Evolutionary conservation across 192 early-diverging fungal genomes (phyloP), one percentile per base, ranked within the genome.

Genomic region (Jimgerdemannia flammicorona): DNA sequence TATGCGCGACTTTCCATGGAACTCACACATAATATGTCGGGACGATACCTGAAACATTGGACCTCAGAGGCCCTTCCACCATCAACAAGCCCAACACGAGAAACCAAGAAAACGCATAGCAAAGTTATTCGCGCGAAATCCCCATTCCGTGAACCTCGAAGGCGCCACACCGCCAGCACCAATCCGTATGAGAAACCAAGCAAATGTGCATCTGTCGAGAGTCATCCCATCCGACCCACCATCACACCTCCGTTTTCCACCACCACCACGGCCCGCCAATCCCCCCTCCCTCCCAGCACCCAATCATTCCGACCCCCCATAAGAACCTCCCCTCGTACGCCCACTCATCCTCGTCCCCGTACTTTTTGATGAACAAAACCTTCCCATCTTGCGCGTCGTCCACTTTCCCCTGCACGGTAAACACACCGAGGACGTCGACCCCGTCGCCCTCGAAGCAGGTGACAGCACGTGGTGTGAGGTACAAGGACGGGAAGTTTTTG

Each of bases 191-290:
- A 29, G 29, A 29, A 29, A 29, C 29, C 29, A 29, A 29, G 29
- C 29, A 29, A 29, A 29, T 29, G 29, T 29, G 29, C 29, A 29
- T 29, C 0, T 29, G 29, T 29, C 29, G 29, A 1, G 29, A 29
- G 29, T 29, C 29, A 29, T 29, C 29, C 29, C 29, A 29, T 29
- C 29, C 29, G 29, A 29, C 29, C 64, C 64, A 65, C 67, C 67
- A 68, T 68, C 19, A 68, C 9, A 4, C 74, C 44, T 69, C 63
- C 7, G 71, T 59, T 70, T 78, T 78, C 80, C 80, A 82, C 68
- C 78, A 71, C 80, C 80, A 82, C 76, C 76, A 82, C 40, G 80
- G 80, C 59, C 80, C 80, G 39, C 80, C 80, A n/a, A 78, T 78
- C 44, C 76, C 76, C 73, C 78, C 80, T 70, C 78, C 80, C 10